Conservation (phyloP, 352 stramenopile species). For the Globisporangium takayamanum region DNA sequence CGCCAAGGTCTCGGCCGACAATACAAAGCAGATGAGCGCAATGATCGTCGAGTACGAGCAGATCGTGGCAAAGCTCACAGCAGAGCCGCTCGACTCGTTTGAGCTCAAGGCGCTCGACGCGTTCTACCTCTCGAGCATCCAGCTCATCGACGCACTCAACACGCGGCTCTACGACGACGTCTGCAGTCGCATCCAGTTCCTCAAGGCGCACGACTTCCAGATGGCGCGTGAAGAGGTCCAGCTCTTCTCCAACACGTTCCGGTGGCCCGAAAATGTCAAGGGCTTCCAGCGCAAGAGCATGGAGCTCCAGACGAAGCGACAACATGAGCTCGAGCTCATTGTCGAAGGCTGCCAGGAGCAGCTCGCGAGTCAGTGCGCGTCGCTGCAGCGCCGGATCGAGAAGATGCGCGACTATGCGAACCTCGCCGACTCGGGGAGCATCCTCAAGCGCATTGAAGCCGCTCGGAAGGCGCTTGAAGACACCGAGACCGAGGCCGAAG, state of each 20-base stretch:
- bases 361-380: conserved; percentile 68
- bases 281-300: conserved; percentile 88
- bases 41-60: conserved; percentile 87
- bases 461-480: conserved; percentile 79
- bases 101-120: conserved; percentile 87
- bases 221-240: conserved; percentile 88
- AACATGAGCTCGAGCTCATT: conserved; percentile 86
- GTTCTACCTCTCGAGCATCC: conserved; percentile 74
- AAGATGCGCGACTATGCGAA: conserved; percentile 89
- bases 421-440: conserved; percentile 66
- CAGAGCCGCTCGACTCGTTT: conserved; percentile 85
- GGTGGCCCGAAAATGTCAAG: conserved; percentile 90
- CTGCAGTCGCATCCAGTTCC: conserved; percentile 75
- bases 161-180: conserved; percentile 72
- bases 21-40: conserved; percentile 75
- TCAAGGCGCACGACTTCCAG: conserved; percentile 85
- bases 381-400: conserved; percentile 81
- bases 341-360: conserved; percentile 87
- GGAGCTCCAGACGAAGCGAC: conserved; percentile 86
- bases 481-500: conserved; percentile 71
- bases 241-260: conserved; percentile 86
- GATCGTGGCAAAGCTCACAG: conserved; percentile 81
- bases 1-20: conserved; percentile 81
- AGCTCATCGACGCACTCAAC: conserved; percentile 67
- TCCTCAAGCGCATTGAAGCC: conserved; percentile 76